Evolutionary conservation across 192 early-diverging fungal genomes (phyloP).

Genomic region (Chytriomyces sp.): DNA sequence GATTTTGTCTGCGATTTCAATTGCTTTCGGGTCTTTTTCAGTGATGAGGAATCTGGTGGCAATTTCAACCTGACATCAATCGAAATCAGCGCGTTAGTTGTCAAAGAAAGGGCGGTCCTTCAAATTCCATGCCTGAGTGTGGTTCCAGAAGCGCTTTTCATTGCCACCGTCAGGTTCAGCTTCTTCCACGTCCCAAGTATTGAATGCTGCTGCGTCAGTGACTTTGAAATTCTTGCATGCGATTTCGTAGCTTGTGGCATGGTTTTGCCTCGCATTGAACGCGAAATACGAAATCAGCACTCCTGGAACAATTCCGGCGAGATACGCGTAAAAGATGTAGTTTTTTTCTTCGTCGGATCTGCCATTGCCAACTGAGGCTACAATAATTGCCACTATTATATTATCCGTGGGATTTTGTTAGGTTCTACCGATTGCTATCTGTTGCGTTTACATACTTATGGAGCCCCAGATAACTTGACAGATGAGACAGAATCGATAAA

Average conservation of each 20-base stretch:
- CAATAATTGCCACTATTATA: conserved; percentile 23
- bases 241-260: conserved; percentile 31
- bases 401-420: too few relatives aligned
- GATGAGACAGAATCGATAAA: conserved; percentile 36
- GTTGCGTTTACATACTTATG: conserved; percentile 23
- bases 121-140: too few relatives aligned
- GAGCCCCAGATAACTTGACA: conserved; percentile 38
- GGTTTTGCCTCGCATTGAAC: conserved; percentile 21
- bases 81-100: too few relatives aligned
- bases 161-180: conserved; percentile 11
- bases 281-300: background rate
- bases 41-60: conserved; percentile 34
- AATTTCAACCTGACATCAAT: conserved; percentile 36
- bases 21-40: conserved; percentile 3
- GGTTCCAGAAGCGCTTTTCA: conserved; percentile 37
- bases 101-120: too few relatives aligned
- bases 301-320: conserved; percentile 13
- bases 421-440: too few relatives aligned
- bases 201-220: conserved; percentile 10
- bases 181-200: conserved; percentile 36
- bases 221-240: conserved; percentile 34
- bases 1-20: conserved; percentile 39
- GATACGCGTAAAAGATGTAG: conserved; percentile 26
- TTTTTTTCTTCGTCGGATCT: conserved; percentile 3
- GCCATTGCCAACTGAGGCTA: background rate